phyloP scores from a whole-genome alignment of 352 stramenopile species.

The Phytopythium litorale region DNA sequence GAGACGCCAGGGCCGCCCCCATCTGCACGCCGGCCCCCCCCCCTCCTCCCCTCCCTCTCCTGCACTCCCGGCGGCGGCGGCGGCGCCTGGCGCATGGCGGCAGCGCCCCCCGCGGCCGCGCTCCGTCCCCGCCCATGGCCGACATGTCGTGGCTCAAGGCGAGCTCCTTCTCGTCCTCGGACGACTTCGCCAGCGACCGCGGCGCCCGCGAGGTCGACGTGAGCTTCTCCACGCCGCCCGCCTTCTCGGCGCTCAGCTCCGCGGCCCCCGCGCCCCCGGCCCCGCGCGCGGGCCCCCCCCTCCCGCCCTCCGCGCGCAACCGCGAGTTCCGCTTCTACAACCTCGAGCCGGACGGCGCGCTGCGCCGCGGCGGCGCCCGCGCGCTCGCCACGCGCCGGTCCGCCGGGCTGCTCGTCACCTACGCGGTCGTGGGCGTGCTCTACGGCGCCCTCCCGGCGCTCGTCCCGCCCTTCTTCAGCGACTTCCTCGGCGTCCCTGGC shows the following conservation, averaged over 20 bases:
- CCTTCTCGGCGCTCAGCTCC: no score
- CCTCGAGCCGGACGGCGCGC: conserved; percentile 54
- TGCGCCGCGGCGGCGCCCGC: conserved; percentile 52
- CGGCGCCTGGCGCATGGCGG: conserved; percentile 3
- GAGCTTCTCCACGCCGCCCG: conserved; percentile 1
- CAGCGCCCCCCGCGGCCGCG: not conserved
- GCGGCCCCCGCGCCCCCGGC: not conserved
- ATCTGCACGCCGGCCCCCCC: no score
- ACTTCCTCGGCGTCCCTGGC: conserved; percentile 60
- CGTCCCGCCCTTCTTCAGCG: conserved; percentile 49
- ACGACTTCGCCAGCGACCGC: conserved; percentile 23
- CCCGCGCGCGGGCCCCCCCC: not conserved
- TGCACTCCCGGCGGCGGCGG: not conserved
- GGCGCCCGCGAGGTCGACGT: conserved; percentile 5
- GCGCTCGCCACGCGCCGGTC: conserved; percentile 37
- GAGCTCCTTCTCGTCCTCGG: conserved; percentile 15
- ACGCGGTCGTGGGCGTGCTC: conserved; percentile 57
- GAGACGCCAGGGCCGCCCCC: no score
- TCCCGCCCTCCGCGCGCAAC: not conserved
- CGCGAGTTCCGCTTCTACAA: conserved; percentile 58
- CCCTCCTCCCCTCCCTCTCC: not conserved
- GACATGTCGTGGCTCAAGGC: conserved; percentile 31
- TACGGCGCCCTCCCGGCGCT: conserved; percentile 62
- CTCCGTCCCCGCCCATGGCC: not conserved
- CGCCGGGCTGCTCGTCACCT: conserved; percentile 69